Evolutionary conservation across 2,329 filamentous ascomycete species (phyloP), one percentile per base, ranked within the genome.

Genomic region (Clarireedia monteithiana): DNA sequence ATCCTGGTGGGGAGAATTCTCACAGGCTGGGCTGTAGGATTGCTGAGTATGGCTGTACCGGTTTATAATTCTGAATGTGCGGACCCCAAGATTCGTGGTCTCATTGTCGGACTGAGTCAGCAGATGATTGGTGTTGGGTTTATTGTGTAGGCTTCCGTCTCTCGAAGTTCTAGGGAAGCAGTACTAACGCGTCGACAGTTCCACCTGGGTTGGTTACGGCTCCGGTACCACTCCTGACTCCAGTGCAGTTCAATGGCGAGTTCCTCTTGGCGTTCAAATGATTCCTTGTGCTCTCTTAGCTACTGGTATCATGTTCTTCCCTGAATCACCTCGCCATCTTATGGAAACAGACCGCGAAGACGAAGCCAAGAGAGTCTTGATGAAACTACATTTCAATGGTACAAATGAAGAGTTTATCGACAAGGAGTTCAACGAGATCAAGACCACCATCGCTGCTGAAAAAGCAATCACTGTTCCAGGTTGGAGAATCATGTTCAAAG

Each of bases 241-340:
- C 4, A 57, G 57, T 30, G 36, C 44, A 7, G 46, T 65, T n/a
- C 64, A 66, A 57, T 66, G 64, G 64, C 58, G 64, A 46, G 53
- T 66, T 44, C 63, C 63, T 17, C 53, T 66, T 39, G 58, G 67
- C 56, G 55, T 91, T 58, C 88, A 92, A 70, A 73, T 86, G 51
- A 69, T 87, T 7, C 88, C 88, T 0, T 88, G 86, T 24, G 73
- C 80, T 12, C 60, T 66, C 15, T 73, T 83, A 2, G 86, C 80
- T 6, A 66, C 80, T 0, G 76, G 90, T 49, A 91, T 92, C 59
- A 72, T 83, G 62, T 66, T 85, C 34, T 90, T 92, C 36, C 88
- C 87, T 0, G 88, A 92, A 70, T 83, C 77, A 5, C 81, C 81
- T 14, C 58, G 85, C 56, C 92, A 88, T 86, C 80, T 92, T 39